Percentiles rank a stretch among this genome's conserved stretches.
These are phyloP conservation scores for Glycine soja DNA, from an alignment of 306 rosid genomes.

Conservation along the genomic window DNA sequence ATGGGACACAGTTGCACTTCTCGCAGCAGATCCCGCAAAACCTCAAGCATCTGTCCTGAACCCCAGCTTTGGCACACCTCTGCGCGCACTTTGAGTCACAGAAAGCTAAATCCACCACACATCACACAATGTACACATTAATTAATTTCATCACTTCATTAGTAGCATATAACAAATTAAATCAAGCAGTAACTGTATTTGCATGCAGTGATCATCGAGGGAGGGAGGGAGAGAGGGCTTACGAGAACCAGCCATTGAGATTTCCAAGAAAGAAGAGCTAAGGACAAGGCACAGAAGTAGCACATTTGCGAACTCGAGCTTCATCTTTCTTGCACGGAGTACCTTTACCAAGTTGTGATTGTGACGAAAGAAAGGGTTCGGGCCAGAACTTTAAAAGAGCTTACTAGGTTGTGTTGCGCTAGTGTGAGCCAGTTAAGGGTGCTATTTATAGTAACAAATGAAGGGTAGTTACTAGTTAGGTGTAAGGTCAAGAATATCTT, in stretches of 20 bases:
- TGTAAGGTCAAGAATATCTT: background rate
- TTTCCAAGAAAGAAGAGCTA: conserved; percentile 58
- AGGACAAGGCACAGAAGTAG: conserved; percentile 68
- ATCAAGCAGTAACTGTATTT: too few species aligned
- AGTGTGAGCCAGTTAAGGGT: background rate
- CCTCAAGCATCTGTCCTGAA: conserved; percentile 69
- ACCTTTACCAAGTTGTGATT: too few species aligned
- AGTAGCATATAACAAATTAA: too few species aligned
- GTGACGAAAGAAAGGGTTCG: too few species aligned
- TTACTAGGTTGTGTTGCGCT: background rate
- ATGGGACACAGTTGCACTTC: conserved; percentile 84
- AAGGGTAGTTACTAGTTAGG: background rate
- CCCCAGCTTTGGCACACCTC: conserved; percentile 78
- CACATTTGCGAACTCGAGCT: conserved; percentile 55
- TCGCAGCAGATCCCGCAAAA: conserved; percentile 87
- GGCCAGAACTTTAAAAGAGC: too few species aligned
- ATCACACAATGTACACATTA: background rate
- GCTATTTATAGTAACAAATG: conserved; percentile 36
- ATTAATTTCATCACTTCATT: background rate
- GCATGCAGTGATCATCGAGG: background rate
- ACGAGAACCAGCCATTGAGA: conserved; percentile 69
- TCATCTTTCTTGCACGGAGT: conserved; percentile 46
- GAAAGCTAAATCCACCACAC: conserved; percentile 45
- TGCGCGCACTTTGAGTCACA: conserved; percentile 63
- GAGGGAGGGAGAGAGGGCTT: conserved; percentile 13